Evolutionary conservation across 108 stramenopile genomes (phyloP), one percentile per base, ranked within the genome.

Genomic region (Conticribra guillardii): DNA sequence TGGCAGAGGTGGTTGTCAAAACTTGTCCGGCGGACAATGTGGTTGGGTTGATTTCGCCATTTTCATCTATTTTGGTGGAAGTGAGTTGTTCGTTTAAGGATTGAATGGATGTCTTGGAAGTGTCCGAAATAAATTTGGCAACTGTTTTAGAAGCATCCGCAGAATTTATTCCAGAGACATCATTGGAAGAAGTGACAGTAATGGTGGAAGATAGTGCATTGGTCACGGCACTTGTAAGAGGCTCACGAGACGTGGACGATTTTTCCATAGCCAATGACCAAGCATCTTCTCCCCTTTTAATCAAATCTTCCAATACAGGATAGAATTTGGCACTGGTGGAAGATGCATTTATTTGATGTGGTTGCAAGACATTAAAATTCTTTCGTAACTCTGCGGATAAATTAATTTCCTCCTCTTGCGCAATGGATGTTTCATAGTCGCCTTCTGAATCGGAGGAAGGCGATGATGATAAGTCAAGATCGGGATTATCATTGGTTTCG

Each of bases 281-380:
- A 16, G 75, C 75, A 33, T 55, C 47, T 48, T 76, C 75, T 27
- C 64, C 75, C 23, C 75, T 34, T 0, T 9, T 2, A 75, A 92
- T 92, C 24, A 92, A 64, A 34, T 88, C 81, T 28, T 77, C 68
- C 1, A 93, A 60, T 7, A 93, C 66, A 16, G 91, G 91, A 77
- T 89, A 89, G 63, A 88, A 89, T 74, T 88, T 89, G 71, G 89
- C 87, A 58, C 81, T 67, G 21, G 75, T 83, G 5, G 91, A 82
- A 1, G 62, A 60, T 22, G 34, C 52, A 71, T 75, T 31, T 8
- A 86, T 41, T 73, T 83, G 54, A 23, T 54, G 21, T 11, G 71
- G 28, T 30, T 60, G 62, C 2, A 82, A 32, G 23, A 67, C 59
- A n/a, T 27, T 28, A 44, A 46, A 74, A 0, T 37, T 56, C 33